Conservation (phyloP, 805 yeast genomes). For the Candida krabiensis region DNA sequence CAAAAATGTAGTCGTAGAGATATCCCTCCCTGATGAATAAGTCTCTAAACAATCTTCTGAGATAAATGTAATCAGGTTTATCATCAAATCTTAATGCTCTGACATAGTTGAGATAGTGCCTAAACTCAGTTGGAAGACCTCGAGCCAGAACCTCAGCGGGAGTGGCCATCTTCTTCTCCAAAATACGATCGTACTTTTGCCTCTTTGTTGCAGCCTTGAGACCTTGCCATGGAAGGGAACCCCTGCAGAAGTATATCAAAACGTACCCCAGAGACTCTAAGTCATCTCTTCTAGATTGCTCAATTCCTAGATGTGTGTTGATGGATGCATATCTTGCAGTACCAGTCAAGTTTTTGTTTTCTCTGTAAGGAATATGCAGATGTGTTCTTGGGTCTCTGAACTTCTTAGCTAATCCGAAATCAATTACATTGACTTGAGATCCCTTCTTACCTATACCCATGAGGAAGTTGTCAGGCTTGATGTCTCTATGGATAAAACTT, state of each 20-base stretch:
- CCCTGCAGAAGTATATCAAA: conserved; percentile 89
- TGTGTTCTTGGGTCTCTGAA: conserved; percentile 93
- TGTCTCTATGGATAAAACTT: conserved; percentile 83
- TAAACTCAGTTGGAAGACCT: conserved; percentile 90
- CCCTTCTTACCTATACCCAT: conserved; percentile 94
- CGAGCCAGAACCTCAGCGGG: conserved; percentile 83
- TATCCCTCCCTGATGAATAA: conserved; percentile 84
- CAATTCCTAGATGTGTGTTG: conserved; percentile 95
- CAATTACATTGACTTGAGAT: conserved; percentile 92
- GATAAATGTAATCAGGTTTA: conserved; percentile 89
- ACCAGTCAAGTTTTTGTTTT: conserved; percentile 94
- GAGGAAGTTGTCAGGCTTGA: conserved; percentile 79
- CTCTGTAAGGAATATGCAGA: conserved; percentile 93
- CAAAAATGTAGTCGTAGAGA: conserved; percentile 91
- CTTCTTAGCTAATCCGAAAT: conserved; percentile 91
- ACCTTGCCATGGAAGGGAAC: conserved; percentile 98
- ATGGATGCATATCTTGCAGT: conserved; percentile 96
- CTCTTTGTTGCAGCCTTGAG: conserved; percentile 94
- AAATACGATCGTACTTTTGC: conserved; percentile 93
- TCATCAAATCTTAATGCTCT: conserved; percentile 92
- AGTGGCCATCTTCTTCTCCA: conserved; percentile 92
- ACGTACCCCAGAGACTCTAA: conserved; percentile 94
- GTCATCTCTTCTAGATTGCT: conserved; percentile 95
- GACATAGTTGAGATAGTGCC: conserved; percentile 83
- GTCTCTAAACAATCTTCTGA: conserved; percentile 88